Evolutionary conservation across 768 basidiomycete species (phyloP).

Genomic region (Hericium erinaceus): DNA sequence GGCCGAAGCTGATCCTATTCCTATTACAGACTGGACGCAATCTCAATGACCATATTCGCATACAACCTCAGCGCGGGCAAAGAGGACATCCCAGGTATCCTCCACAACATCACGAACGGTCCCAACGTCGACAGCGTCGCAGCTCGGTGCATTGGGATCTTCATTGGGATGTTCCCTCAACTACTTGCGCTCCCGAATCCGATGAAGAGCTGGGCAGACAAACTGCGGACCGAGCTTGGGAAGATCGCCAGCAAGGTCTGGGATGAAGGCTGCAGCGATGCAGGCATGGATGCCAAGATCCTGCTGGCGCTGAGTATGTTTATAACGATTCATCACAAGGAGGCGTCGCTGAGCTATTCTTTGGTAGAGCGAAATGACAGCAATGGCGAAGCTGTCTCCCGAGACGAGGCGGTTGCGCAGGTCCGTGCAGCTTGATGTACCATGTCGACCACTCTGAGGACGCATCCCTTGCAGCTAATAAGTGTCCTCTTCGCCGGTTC

Average conservation of each 20-base stretch:
- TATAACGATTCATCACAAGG: background rate
- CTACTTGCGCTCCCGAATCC: slow-evolving; percentile 5
- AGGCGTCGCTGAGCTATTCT: background rate
- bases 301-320: slow-evolving; percentile 1
- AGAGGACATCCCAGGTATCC: slow-evolving; percentile 1
- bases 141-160: background rate
- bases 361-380: background rate
- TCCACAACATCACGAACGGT: slow-evolving; percentile 9
- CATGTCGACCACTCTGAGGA: background rate
- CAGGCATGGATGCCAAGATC: slow-evolving; percentile 7
- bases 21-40: background rate
- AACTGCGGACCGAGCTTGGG: slow-evolving; percentile 4
- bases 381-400: background rate
- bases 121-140: background rate
- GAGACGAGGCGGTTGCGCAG: slow-evolving; percentile 7
- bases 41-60: slow-evolving; percentile 8
- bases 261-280: background rate
- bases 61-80: slow-evolving; percentile 1
- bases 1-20: background rate
- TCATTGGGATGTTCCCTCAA: slow-evolving; percentile 2
- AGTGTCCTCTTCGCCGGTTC: slow-evolving; percentile 7
- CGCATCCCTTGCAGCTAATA: background rate
- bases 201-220: slow-evolving; percentile 3
- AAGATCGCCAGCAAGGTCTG: slow-evolving; percentile 7
- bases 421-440: background rate